Evolutionary conservation across 257 asterid genomes (phyloP).

Genomic region (Solanum medicagineum): DNA sequence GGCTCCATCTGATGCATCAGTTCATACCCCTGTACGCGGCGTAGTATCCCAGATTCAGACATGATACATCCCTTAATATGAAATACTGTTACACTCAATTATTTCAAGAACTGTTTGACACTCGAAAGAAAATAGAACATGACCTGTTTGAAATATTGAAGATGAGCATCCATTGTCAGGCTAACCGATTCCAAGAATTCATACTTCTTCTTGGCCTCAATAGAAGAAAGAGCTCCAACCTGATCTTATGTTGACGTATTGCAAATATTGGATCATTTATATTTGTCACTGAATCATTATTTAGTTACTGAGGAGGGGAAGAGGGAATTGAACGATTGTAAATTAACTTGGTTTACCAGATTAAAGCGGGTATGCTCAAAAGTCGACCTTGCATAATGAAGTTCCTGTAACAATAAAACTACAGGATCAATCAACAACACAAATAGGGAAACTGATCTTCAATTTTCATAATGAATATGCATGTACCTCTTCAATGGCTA

Average conservation of each 20-base stretch:
- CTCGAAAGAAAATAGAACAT: not conserved
- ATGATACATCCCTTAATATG: not conserved
- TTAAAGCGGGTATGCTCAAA: constrained; percentile 89
- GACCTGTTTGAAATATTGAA: constrained; percentile 64
- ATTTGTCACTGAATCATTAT: not conserved
- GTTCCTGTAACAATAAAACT: constrained; percentile 82
- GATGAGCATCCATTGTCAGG: constrained; percentile 85
- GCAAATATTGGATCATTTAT: not conserved
- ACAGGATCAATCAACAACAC: constrained; percentile 25
- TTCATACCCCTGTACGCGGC: constrained; percentile 68
- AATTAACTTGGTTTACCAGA: constrained; percentile 40
- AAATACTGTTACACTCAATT: not conserved
- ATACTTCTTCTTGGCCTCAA: constrained; percentile 85
- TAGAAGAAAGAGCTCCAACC: constrained; percentile 80
- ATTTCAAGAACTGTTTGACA: constrained; percentile 14
- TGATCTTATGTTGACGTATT: constrained; percentile 1
- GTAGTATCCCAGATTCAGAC: constrained; percentile 10
- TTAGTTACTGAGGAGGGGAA: not conserved
- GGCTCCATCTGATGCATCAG: constrained; percentile 94
- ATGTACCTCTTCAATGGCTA: constrained; percentile 77
- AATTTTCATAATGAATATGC: constrained; percentile 4
- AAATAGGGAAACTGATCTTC: constrained; percentile 1
- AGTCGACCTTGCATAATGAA: constrained; percentile 63
- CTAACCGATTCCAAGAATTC: constrained; percentile 87
- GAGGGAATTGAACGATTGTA: not conserved